These are phyloP conservation scores for Kappamyces sp. DNA, from an alignment of 192 early-diverging fungal species.

Conservation along the genomic window DNA sequence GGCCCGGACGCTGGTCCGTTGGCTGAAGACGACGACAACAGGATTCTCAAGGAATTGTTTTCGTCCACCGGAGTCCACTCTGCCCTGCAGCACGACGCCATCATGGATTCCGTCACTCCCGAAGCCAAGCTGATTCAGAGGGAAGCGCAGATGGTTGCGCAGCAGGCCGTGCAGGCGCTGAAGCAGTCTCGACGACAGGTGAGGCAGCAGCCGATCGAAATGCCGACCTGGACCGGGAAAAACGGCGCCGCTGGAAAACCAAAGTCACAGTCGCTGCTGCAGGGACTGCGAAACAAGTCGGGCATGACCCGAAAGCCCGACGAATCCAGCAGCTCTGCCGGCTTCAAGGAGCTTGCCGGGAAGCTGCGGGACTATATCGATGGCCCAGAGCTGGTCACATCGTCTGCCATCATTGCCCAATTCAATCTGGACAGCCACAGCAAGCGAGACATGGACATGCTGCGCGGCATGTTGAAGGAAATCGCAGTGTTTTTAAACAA, in stretches of 20 bases:
- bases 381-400: slow-evolving; percentile 39
- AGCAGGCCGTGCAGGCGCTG: slow-evolving; percentile 70
- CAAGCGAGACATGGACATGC: slow-evolving; percentile 46
- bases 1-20: slow-evolving; percentile 15
- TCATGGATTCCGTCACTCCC: slow-evolving; percentile 59
- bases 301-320: background rate
- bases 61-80: slow-evolving; percentile 79
- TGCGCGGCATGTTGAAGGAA: slow-evolving; percentile 62
- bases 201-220: slow-evolving; percentile 48
- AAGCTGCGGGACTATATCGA: slow-evolving; percentile 15
- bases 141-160: slow-evolving; percentile 76
- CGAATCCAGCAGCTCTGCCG: background rate
- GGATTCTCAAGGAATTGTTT: slow-evolving; percentile 76
- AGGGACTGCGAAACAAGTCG: background rate
- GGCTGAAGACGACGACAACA: slow-evolving; percentile 46
- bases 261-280: background rate
- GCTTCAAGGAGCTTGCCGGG: slow-evolving; percentile 10
- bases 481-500: slow-evolving; percentile 48
- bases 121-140: slow-evolving; percentile 63
- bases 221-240: slow-evolving; percentile 89
- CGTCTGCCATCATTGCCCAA: slow-evolving; percentile 42
- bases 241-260: slow-evolving; percentile 56
- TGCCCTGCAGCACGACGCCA: slow-evolving; percentile 86
- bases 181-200: slow-evolving; percentile 63
- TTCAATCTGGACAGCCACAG: slow-evolving; percentile 46